These are phyloP conservation scores for Talinum fruticosum DNA, from an alignment of 148 eudicot genomes.

Conservation along the genomic window DNA sequence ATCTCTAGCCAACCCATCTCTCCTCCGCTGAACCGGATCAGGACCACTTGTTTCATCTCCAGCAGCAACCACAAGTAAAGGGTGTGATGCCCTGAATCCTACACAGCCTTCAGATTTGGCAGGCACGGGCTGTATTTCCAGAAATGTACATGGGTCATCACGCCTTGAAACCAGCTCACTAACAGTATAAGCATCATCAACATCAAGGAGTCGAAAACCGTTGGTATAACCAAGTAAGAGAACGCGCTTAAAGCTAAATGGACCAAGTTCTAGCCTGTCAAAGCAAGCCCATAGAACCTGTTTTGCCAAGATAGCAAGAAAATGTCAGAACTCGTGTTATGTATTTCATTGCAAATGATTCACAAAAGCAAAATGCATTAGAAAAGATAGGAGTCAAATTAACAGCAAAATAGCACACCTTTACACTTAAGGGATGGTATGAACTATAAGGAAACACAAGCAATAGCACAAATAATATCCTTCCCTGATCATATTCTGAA, in stretches of 20 bases:
- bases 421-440: background rate
- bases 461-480: background rate
- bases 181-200: constrained; percentile 81
- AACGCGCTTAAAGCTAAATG: constrained; percentile 52
- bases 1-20: constrained; percentile 28
- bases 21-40: constrained; percentile 47
- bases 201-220: constrained; percentile 95
- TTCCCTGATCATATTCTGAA: background rate
- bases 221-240: constrained; percentile 84
- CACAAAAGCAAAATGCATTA: background rate
- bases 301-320: constrained; percentile 21
- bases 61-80: constrained; percentile 88
- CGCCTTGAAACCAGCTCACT: constrained; percentile 86
- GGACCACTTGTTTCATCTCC: constrained; percentile 59
- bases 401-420: background rate
- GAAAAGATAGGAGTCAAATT: background rate
- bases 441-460: background rate
- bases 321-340: background rate
- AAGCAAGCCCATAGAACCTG: constrained; percentile 98
- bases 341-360: background rate
- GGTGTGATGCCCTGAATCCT: constrained; percentile 67
- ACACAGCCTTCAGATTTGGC: constrained; percentile 43
- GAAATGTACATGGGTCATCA: constrained; percentile 84
- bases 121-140: constrained; percentile 88
- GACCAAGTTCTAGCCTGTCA: constrained; percentile 77